Evolutionary conservation across 495 filamentous ascomycete species (phyloP).

Genomic region (Parachaetomium inaequale): DNA sequence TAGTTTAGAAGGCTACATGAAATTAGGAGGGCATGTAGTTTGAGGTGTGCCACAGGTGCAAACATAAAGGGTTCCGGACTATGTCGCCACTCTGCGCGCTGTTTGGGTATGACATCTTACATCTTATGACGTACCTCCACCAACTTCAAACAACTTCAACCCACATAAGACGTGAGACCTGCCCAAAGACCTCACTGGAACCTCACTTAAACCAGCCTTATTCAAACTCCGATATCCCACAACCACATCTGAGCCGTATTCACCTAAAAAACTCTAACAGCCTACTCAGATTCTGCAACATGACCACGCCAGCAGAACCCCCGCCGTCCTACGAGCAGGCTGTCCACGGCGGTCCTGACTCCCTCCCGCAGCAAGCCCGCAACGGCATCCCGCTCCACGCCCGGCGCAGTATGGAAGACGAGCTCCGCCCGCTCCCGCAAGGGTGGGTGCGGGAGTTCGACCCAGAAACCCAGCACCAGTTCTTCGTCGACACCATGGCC

Average conservation of each 20-base stretch:
- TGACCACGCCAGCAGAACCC: constrained; percentile 13
- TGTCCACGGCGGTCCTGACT: constrained; percentile 4
- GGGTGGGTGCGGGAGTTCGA: constrained; percentile 34
- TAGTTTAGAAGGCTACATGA: no score
- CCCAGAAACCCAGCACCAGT: constrained; percentile 29
- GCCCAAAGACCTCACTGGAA: no score
- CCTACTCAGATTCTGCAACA: no score
- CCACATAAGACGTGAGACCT: no score
- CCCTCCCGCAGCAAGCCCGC: constrained; percentile 9
- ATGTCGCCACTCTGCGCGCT: no score
- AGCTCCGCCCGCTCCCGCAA: constrained; percentile 27
- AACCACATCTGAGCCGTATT: no score
- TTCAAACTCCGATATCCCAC: no score
- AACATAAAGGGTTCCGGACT: no score
- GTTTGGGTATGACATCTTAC: no score
- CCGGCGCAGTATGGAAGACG: constrained; percentile 35
- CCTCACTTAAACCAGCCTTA: neutral
- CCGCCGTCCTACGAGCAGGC: constrained; percentile 26
- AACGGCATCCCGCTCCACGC: constrained; percentile 30
- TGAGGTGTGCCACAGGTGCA: no score
- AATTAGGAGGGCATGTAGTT: no score
- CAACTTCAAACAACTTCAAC: neutral
- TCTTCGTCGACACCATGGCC: constrained; percentile 33
- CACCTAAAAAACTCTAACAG: no score
- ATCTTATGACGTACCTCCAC: neutral